These are phyloP conservation scores for Aspergillus ustus DNA, from an alignment of 2,329 filamentous ascomycete species.

Conservation along the genomic window DNA sequence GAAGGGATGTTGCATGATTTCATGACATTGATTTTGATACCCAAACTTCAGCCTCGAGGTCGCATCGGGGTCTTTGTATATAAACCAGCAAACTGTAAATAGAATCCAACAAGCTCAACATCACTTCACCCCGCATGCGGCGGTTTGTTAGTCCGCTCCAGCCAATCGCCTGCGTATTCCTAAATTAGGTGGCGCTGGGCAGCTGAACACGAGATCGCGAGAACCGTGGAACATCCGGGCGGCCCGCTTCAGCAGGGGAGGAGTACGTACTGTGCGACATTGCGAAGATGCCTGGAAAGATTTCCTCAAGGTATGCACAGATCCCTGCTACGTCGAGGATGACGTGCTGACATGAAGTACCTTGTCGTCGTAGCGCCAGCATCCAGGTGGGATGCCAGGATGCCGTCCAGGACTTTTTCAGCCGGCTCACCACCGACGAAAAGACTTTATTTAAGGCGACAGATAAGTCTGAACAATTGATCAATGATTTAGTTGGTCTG, in stretches of 20 bases:
- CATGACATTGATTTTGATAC: neutral
- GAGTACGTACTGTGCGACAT: neutral
- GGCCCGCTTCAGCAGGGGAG: neutral
- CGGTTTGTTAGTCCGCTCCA: neutral
- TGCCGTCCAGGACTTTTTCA: neutral
- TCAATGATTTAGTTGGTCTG: neutral
- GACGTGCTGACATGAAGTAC: neutral
- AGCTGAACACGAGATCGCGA: neutral
- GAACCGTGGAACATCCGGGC: neutral
- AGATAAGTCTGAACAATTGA: neutral
- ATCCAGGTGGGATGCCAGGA: constrained; percentile 1
- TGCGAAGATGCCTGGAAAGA: neutral
- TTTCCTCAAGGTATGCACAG: neutral
- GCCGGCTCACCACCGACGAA: constrained; percentile 1
- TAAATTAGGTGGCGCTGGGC: neutral
- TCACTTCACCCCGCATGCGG: neutral
- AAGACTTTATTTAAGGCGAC: constrained; percentile 1
- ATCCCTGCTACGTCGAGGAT: neutral
- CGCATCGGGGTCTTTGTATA: neutral
- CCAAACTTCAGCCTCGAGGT: neutral
- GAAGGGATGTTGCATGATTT: neutral
- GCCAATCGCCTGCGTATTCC: neutral
- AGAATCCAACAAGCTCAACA: too few species aligned
- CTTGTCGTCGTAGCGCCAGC: neutral
- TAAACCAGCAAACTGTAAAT: neutral